Evolutionary conservation across 352 stramenopile genomes (phyloP).

Genomic region (Bremia lactucae): DNA sequence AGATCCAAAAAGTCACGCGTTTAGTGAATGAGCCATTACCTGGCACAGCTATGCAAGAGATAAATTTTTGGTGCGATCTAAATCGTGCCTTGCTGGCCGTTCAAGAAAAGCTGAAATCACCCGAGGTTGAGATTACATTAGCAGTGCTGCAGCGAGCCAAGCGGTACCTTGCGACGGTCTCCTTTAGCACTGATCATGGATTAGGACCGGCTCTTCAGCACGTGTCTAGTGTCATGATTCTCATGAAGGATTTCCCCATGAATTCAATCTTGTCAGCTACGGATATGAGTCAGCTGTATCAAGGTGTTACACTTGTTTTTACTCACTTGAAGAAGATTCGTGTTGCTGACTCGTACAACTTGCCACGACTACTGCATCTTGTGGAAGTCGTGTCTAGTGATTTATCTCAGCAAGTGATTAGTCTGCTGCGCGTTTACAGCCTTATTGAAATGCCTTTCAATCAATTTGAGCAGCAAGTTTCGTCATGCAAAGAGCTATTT

Average conservation of each 20-base stretch:
- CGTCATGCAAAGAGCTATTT: slow-evolving; percentile 78
- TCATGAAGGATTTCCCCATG: slow-evolving; percentile 91
- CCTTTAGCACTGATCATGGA: slow-evolving; percentile 86
- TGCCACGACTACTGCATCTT: slow-evolving; percentile 62
- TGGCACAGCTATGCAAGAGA: slow-evolving; percentile 86
- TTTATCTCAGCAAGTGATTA: slow-evolving; percentile 71
- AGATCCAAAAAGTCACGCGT: slow-evolving; percentile 90
- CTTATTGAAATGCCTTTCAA: slow-evolving; percentile 79
- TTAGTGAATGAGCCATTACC: slow-evolving; percentile 82
- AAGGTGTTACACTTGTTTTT: slow-evolving; percentile 76
- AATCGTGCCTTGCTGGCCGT: slow-evolving; percentile 80
- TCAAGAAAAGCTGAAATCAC: slow-evolving; percentile 79
- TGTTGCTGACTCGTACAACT: slow-evolving; percentile 82
- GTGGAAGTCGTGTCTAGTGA: slow-evolving; percentile 84
- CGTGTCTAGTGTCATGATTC: slow-evolving; percentile 83
- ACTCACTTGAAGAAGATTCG: slow-evolving; percentile 87
- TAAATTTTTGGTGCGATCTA: slow-evolving; percentile 93
- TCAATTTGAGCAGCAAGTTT: slow-evolving; percentile 69
- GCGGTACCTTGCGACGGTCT: slow-evolving; percentile 82
- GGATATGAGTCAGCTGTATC: slow-evolving; percentile 73
- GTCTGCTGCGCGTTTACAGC: slow-evolving; percentile 70
- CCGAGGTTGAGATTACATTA: slow-evolving; percentile 87
- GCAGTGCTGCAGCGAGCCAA: slow-evolving; percentile 88
- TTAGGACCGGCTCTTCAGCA: slow-evolving; percentile 77
- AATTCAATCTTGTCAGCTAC: slow-evolving; percentile 86